phyloP scores from a whole-genome alignment of 1,284 basidiomycete species.

The Ceratobasidium sp. region DNA sequence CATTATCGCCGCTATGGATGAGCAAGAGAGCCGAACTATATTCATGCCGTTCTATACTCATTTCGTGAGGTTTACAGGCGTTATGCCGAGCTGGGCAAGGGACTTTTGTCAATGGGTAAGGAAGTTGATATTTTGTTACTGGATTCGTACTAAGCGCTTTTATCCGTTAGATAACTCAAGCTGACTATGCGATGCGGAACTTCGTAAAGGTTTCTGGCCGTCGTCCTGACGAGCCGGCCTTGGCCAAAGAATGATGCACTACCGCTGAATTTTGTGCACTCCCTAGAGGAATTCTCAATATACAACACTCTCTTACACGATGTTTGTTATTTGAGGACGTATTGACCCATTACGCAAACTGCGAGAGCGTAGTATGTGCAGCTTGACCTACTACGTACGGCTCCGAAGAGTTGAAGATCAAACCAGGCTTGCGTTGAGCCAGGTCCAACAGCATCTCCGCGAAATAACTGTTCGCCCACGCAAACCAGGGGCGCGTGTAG shows the following conservation, averaged over 20 bases:
- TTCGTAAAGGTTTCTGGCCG: conserved; percentile 65
- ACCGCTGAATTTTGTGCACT: conserved; percentile 4
- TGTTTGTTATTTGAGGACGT: background rate
- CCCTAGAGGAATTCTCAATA: conserved; percentile 35
- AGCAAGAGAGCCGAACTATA: conserved; percentile 78
- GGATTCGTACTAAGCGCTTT: background rate
- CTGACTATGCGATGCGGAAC: conserved; percentile 63
- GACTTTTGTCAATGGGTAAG: conserved; percentile 80
- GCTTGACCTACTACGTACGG: conserved; percentile 59
- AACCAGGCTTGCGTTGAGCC: conserved; percentile 75
- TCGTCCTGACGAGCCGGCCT: conserved; percentile 24
- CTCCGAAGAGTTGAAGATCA: conserved; percentile 69
- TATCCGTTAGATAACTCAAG: conserved; percentile 61
- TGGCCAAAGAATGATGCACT: conserved; percentile 30
- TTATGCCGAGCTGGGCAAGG: conserved; percentile 77
- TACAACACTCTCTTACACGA: background rate
- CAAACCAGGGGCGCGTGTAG: conserved; percentile 85
- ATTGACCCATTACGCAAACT: background rate
- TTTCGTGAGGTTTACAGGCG: conserved; percentile 66
- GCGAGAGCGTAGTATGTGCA: background rate
- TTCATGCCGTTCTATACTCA: conserved; percentile 80
- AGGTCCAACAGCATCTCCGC: conserved; percentile 81
- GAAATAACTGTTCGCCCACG: conserved; percentile 85
- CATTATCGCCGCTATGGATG: conserved; percentile 84
- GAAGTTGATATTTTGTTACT: conserved; percentile 22